Conservation (phyloP, 345 rosid species). For the Arabidopsis arenosa region DNA sequence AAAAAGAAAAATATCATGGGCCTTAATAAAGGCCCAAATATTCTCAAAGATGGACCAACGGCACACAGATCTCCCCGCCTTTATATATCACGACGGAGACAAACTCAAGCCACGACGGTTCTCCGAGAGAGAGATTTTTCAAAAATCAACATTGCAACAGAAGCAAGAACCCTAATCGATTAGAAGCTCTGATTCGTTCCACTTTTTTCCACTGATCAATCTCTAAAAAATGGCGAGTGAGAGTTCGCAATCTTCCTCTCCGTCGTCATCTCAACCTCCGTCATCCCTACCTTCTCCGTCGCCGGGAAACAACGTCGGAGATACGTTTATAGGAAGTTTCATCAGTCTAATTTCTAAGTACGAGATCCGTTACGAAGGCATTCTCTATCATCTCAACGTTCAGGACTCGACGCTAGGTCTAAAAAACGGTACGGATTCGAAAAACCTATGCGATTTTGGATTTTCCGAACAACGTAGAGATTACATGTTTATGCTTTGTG, state of each 20-base stretch:
- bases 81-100: constrained; percentile 41
- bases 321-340: constrained; percentile 52
- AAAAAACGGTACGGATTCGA: constrained; percentile 48
- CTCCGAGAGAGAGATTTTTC: constrained; percentile 10
- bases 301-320: constrained; percentile 41
- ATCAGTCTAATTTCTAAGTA: constrained; percentile 55
- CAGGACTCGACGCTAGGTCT: constrained; percentile 55
- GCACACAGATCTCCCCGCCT: constrained; percentile 47
- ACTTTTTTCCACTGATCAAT: constrained; percentile 8
- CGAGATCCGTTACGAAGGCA: constrained; percentile 61
- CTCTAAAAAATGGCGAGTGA: constrained; percentile 40
- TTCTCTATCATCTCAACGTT: constrained; percentile 50
- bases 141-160: constrained; percentile 19
- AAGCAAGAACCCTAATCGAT: constrained; percentile 36
- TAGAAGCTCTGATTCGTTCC: constrained; percentile 11
- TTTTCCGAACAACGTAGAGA: background rate
- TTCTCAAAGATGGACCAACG: constrained; percentile 30
- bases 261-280: constrained; percentile 42
- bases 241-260: constrained; percentile 38
- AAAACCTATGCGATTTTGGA: constrained; percentile 16
- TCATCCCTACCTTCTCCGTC: constrained; percentile 40
- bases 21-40: constrained; percentile 27
- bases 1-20: background rate
- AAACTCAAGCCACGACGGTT: constrained; percentile 36
- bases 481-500: constrained; percentile 16